These are phyloP conservation scores for Amanita thiersii DNA, from an alignment of 768 basidiomycete species.

Conservation along the genomic window DNA sequence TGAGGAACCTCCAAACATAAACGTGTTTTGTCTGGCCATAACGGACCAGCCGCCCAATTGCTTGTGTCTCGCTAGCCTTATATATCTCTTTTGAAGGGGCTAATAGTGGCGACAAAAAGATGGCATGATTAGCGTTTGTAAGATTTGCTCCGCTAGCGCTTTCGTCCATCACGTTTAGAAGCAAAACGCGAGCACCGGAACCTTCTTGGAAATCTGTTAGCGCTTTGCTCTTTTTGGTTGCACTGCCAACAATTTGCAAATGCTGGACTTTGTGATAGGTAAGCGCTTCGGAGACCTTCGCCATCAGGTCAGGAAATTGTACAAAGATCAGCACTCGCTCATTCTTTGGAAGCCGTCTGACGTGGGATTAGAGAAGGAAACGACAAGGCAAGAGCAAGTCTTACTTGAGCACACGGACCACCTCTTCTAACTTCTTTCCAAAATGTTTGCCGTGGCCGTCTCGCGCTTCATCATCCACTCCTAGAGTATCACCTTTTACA, in stretches of 20 bases:
- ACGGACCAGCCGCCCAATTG: constrained; percentile 75
- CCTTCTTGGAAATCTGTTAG: constrained; percentile 82
- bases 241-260: constrained; percentile 76
- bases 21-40: constrained; percentile 81
- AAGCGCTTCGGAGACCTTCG: constrained; percentile 83
- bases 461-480: constrained; percentile 68
- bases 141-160: constrained; percentile 92
- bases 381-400: constrained; percentile 13
- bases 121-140: constrained; percentile 89
- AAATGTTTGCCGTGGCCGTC: constrained; percentile 72
- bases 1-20: constrained; percentile 75
- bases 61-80: constrained; percentile 75
- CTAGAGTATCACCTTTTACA: constrained; percentile 71
- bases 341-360: constrained; percentile 58
- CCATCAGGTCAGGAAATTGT: constrained; percentile 92
- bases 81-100: constrained; percentile 79
- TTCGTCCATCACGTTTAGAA: constrained; percentile 91
- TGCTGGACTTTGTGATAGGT: constrained; percentile 61
- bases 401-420: constrained; percentile 70
- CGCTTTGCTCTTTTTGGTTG: constrained; percentile 70
- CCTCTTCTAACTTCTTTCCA: constrained; percentile 75
- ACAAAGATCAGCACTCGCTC: constrained; percentile 90
- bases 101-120: constrained; percentile 90
- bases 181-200: constrained; percentile 68
- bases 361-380: constrained; percentile 19